Conservation (phyloP, 805 yeast species). For the Lipomyces mesembrius region DNA sequence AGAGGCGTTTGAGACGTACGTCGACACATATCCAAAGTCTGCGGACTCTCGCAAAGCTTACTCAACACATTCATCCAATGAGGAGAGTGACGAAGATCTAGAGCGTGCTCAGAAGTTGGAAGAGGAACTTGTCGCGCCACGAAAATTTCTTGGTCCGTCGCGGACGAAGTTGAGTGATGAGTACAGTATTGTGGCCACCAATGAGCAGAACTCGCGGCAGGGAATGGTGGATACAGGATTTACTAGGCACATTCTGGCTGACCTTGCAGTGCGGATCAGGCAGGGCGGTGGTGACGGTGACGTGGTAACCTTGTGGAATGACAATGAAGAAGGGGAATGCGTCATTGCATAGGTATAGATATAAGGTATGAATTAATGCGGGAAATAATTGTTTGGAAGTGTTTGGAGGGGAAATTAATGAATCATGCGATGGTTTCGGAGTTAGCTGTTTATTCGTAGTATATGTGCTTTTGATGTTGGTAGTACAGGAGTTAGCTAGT, state of each 20-base stretch:
- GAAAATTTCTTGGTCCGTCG: conserved; percentile 29
- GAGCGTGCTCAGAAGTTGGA: background rate
- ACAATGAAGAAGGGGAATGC: conserved; percentile 16
- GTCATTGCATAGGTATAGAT: conserved; percentile 10
- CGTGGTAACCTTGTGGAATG: background rate
- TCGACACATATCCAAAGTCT: conserved; percentile 1
- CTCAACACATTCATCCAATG: background rate
- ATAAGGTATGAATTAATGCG: background rate
- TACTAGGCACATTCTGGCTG: conserved; percentile 23
- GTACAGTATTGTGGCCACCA: conserved; percentile 22
- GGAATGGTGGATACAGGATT: conserved; percentile 25
- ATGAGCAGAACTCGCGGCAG: conserved; percentile 24
- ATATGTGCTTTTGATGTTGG: background rate
- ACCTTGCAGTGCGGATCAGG: conserved; percentile 23
- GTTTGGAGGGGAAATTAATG: background rate
- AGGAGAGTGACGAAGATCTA: background rate
- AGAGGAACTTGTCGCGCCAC: conserved; percentile 23
- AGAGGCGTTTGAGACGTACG: conserved; percentile 12
- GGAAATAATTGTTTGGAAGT: background rate
- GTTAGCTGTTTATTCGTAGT: background rate
- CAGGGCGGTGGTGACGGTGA: background rate
- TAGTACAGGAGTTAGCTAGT: background rate
- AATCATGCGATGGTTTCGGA: background rate
- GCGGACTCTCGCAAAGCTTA: background rate
- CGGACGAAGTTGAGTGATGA: conserved; percentile 17